These are phyloP conservation scores for Pseudozyma sp. DNA, from an alignment of 1,284 basidiomycete genomes.

Conservation along the genomic window DNA sequence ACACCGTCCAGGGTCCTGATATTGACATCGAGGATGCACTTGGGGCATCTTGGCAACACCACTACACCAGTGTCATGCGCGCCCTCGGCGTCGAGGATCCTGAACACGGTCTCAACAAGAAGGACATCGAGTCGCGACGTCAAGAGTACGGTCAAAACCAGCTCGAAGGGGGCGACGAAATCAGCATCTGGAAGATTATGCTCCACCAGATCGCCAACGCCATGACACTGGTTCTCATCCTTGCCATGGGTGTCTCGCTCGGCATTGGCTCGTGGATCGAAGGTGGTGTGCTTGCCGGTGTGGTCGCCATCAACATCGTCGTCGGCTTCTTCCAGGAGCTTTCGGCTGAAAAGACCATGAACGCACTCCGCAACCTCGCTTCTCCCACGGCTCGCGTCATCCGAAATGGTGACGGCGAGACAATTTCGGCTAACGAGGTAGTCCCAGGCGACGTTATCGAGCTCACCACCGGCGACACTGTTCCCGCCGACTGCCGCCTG, in stretches of 20 bases:
- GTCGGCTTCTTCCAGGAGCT: constrained; percentile 75
- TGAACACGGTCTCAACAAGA: constrained; percentile 53
- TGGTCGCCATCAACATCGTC: constrained; percentile 72
- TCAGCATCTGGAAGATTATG: constrained; percentile 57
- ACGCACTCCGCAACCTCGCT: constrained; percentile 74
- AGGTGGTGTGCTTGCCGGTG: constrained; percentile 76
- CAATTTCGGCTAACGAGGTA: constrained; percentile 74
- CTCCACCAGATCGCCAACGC: constrained; percentile 67
- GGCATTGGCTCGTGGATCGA: constrained; percentile 74
- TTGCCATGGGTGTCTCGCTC: constrained; percentile 77
- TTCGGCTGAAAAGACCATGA: constrained; percentile 75
- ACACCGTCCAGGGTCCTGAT: constrained; percentile 49
- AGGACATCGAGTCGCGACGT: constrained; percentile 45
- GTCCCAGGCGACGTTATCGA: constrained; percentile 72
- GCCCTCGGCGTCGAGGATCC: constrained; percentile 48
- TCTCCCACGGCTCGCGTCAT: constrained; percentile 76
- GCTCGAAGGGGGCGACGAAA: constrained; percentile 62
- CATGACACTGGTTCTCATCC: constrained; percentile 71
- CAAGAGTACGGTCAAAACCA: constrained; percentile 62
- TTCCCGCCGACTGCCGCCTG: constrained; percentile 65
- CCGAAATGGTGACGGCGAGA: constrained; percentile 72
- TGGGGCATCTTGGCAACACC: constrained; percentile 40
- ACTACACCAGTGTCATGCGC: constrained; percentile 46
- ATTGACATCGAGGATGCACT: constrained; percentile 42
- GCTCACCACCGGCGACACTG: constrained; percentile 63